Evolutionary conservation across 2,329 filamentous ascomycete species (phyloP), one percentile per base, ranked within the genome.

Genomic region (Talaromyces sp.): DNA sequence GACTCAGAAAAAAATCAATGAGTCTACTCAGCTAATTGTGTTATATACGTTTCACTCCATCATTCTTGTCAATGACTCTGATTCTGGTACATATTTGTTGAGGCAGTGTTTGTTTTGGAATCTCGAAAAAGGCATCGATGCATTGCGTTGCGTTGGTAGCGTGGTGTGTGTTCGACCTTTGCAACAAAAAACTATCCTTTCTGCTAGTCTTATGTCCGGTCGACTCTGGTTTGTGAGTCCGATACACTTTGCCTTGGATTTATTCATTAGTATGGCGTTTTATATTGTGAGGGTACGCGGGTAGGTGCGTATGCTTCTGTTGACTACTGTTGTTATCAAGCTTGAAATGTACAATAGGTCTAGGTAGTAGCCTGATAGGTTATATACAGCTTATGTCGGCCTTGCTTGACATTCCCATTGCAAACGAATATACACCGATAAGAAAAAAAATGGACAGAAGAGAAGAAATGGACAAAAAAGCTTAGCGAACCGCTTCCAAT

Each of bases 1-100:
- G 73, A 55, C 64, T 78, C 56, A 66, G 73, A 51, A 77, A 76
- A 64, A 78, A 76, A 62, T 75, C 72, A 6, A 77, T 76, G 57
- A 75, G 69, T 63, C 69, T 75, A 59, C 63, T 59, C 9, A 39
- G 57, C 40, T 59, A 19, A 55, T 51, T 36, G n/a, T 21, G 13
- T 19, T 15, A 22, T 21, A 33, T 51, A 10, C 22, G 13, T 33
- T 41, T 37, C 17, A 21, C 21, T 19, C 2, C 22, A 17, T 57
- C 36, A 51, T 45, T 45, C 8, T n/a, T 21, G 8, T 3, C 33
- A 48, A 33, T 13, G 17, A 48, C 41, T 59, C 40, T 17, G 33
- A 56, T 59, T 59, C 57, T 56, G 39, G 57, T 59, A 59, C 53
- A 59, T 59, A 59, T 31, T 59, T 51, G 25, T n/a, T 45, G 13